A percentile compares a stretch with the other conserved stretches of the same genome.
These are phyloP conservation scores for Globisporangium viniferum DNA, from an alignment of 352 stramenopile species.

Conservation along the genomic window DNA sequence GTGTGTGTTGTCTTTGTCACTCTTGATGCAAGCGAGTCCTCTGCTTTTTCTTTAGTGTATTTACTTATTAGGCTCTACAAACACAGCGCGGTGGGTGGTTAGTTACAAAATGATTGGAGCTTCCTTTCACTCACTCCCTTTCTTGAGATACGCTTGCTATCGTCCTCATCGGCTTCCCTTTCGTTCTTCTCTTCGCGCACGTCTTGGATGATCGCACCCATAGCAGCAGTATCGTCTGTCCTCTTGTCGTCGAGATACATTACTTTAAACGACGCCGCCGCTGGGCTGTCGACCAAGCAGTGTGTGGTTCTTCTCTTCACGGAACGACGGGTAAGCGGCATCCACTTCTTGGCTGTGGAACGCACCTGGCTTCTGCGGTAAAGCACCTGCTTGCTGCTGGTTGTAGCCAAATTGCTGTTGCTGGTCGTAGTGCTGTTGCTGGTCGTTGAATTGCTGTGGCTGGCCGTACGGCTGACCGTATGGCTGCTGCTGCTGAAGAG, in stretches of 20 bases:
- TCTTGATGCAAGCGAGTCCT: neutral
- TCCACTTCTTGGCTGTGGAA: slow-evolving; percentile 29
- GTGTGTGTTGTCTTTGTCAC: neutral
- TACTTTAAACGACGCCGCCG: slow-evolving; percentile 59
- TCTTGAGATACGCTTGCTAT: slow-evolving; percentile 6
- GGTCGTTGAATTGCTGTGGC: slow-evolving; percentile 10
- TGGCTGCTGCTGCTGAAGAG: slow-evolving; percentile 18
- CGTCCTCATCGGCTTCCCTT: neutral
- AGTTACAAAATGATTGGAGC: slow-evolving; percentile 14
- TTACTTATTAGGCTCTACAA: slow-evolving; percentile 14
- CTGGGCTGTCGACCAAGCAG: slow-evolving; percentile 59
- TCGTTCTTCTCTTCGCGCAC: neutral
- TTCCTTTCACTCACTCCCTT: neutral
- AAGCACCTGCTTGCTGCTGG: slow-evolving; percentile 11
- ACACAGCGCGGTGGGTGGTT: slow-evolving; percentile 1
- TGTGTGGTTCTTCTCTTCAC: slow-evolving; percentile 66
- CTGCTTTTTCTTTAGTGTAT: slow-evolving; percentile 9
- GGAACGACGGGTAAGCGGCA: slow-evolving; percentile 59
- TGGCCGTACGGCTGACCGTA: slow-evolving; percentile 11
- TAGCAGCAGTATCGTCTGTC: neutral
- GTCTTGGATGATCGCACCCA: neutral
- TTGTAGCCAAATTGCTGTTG: slow-evolving; percentile 21
- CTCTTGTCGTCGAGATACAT: neutral
- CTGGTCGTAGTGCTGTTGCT: neutral
- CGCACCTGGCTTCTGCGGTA: slow-evolving; percentile 8